Conservation (phyloP, 1,139 yeast species). For the Insectozyma bohioensis region DNA sequence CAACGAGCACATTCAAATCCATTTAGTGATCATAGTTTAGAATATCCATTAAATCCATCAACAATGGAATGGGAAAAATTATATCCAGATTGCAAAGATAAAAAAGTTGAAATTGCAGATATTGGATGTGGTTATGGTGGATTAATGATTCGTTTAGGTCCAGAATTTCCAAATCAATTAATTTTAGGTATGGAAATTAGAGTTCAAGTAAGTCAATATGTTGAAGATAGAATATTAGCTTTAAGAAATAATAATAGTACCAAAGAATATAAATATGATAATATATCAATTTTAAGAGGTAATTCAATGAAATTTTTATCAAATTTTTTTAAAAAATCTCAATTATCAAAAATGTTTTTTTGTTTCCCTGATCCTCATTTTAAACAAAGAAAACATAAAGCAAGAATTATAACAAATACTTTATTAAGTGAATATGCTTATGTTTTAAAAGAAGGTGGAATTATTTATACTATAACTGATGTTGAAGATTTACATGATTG, state of each 20-base stretch:
- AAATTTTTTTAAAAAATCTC: constrained; percentile 81
- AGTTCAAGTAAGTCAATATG: constrained; percentile 95
- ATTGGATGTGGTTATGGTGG: constrained; percentile 99
- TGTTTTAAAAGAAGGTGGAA: constrained; percentile 82
- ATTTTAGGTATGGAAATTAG: constrained; percentile 96
- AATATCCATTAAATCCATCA: constrained; percentile 79
- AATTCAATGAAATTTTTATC: constrained; percentile 98
- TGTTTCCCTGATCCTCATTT: constrained; percentile 99
- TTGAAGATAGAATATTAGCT: constrained; percentile 91
- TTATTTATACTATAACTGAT: constrained; percentile 92
- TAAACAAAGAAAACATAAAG: constrained; percentile 95
- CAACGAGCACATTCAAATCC: constrained; percentile 99
- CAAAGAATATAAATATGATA: constrained; percentile 53
- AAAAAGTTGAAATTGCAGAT: constrained; percentile 85
- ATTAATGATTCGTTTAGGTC: constrained; percentile 73
- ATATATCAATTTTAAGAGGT: constrained; percentile 87
- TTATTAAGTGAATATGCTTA: constrained; percentile 89
- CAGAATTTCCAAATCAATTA: constrained; percentile 67
- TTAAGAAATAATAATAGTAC: constrained; percentile 49
- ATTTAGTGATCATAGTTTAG: constrained; percentile 89
- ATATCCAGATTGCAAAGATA: constrained; percentile 60
- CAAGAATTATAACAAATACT: constrained; percentile 89
- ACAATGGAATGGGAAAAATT: constrained; percentile 84
- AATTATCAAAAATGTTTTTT: constrained; percentile 87
- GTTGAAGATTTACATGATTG: constrained; percentile 90